These are phyloP conservation scores for Colletotrichum tofieldiae DNA, from an alignment of 2,329 filamentous ascomycete species.

Conservation along the genomic window DNA sequence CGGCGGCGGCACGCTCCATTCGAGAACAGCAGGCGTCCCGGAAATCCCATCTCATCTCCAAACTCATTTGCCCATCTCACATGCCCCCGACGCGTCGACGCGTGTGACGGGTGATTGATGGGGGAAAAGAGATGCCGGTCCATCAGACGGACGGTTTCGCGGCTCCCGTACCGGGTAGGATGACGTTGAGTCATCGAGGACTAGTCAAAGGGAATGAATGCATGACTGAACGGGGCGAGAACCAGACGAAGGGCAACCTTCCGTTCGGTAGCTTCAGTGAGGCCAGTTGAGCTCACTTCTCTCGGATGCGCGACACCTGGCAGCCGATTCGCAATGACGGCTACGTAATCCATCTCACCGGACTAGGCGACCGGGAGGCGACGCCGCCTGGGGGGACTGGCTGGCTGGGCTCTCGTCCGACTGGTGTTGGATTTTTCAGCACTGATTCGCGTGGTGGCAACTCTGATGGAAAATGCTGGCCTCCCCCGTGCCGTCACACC, in stretches of 20 bases:
- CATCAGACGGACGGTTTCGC: background rate
- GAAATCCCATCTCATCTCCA: constrained; percentile 26
- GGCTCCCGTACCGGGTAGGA: background rate
- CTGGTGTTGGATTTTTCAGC: constrained; percentile 2
- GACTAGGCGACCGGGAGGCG: constrained; percentile 3
- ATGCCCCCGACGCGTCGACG: constrained; percentile 19
- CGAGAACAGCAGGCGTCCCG: background rate
- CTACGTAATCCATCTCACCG: background rate
- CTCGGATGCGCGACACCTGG: background rate
- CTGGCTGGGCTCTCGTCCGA: background rate
- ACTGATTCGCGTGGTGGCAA: constrained; percentile 20
- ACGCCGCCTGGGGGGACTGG: background rate
- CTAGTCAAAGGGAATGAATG: background rate
- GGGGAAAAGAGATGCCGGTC: constrained; percentile 16
- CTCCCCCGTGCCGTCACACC: background rate
- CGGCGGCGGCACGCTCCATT: background rate
- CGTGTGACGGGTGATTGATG: constrained; percentile 25
- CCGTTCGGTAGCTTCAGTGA: background rate
- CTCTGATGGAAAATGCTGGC: background rate
- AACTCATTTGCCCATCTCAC: constrained; percentile 4
- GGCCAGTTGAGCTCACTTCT: background rate
- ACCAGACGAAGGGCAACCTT: background rate
- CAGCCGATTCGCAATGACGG: background rate
- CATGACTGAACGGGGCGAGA: background rate
- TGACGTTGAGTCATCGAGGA: background rate